Conservation (phyloP, 2,329 filamentous ascomycete species). For the Cordyceps cicadae region DNA sequence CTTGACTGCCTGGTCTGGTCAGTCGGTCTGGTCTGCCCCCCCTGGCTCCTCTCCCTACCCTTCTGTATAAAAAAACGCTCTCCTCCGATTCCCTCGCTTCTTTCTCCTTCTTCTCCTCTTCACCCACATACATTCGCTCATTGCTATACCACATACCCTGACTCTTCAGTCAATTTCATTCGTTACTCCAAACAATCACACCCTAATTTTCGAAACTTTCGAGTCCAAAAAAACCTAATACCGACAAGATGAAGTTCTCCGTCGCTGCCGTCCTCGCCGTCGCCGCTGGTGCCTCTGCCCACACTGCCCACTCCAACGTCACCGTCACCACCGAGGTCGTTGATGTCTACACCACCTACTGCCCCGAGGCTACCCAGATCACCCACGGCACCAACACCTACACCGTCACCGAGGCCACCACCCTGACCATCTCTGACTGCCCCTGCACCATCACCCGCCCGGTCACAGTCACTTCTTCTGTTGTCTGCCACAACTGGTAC, state of each 20-base stretch:
- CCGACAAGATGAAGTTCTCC: conserved; percentile 59
- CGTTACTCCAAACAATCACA: conserved; percentile 32
- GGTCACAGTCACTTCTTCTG: conserved; percentile 42
- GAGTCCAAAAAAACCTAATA: conserved; percentile 32
- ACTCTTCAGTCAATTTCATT: conserved; percentile 51
- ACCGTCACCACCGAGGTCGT: conserved; percentile 53
- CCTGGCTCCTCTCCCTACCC: neutral
- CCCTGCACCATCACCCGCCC: conserved; percentile 60
- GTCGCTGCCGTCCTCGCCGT: conserved; percentile 44
- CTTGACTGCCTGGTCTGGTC: neutral
- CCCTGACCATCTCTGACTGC: conserved; percentile 57
- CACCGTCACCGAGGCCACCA: conserved; percentile 60
- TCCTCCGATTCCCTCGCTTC: conserved; percentile 27
- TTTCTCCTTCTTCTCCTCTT: conserved; percentile 28
- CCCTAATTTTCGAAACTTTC: conserved; percentile 22
- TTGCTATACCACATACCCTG: conserved; percentile 34
- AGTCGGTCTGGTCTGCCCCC: neutral
- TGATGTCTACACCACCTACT: conserved; percentile 61
- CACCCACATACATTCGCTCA: conserved; percentile 42
- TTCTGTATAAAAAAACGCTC: conserved; percentile 43
- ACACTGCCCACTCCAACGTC: conserved; percentile 41
- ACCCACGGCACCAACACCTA: conserved; percentile 59
- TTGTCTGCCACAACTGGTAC: conserved; percentile 48
- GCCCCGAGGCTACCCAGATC: conserved; percentile 58
- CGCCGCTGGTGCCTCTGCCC: conserved; percentile 42